Evolutionary conservation across 2,329 filamentous ascomycete genomes (phyloP).

Genomic region (Spiromastix sp.): DNA sequence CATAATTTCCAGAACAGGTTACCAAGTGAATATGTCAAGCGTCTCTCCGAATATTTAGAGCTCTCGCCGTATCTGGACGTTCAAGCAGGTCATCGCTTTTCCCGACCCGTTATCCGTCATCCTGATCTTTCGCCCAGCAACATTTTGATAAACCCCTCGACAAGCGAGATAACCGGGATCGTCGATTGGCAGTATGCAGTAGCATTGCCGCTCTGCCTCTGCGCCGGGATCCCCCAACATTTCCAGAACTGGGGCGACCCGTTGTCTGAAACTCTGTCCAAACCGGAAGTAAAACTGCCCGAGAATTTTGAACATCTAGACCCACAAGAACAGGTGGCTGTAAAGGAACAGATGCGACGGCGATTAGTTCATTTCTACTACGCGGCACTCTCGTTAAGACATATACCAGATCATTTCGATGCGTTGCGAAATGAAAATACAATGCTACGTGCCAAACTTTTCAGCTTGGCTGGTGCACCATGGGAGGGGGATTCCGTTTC

Average conservation of each 20-base stretch:
- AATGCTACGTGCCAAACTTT: slow-evolving; percentile 18
- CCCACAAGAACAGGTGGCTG: slow-evolving; percentile 13
- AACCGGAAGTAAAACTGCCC: slow-evolving; percentile 16
- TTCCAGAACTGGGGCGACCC: slow-evolving; percentile 27
- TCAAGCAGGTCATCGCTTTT: slow-evolving; percentile 8
- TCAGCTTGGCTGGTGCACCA: slow-evolving; percentile 13
- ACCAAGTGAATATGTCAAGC: slow-evolving; percentile 10
- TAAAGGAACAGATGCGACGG: slow-evolving; percentile 15
- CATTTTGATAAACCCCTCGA: slow-evolving; percentile 20
- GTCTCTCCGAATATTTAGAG: slow-evolving; percentile 17
- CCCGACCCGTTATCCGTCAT: slow-evolving; percentile 16
- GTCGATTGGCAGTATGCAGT: slow-evolving; percentile 24
- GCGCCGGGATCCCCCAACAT: slow-evolving; percentile 21
- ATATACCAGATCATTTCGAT: slow-evolving; percentile 17
- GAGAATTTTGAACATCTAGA: slow-evolving; percentile 15
- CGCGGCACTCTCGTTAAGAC: slow-evolving; percentile 16
- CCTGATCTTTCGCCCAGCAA: slow-evolving; percentile 21
- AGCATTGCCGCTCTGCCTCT: slow-evolving; percentile 20
- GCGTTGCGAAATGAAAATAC: slow-evolving; percentile 11
- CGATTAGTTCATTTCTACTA: slow-evolving; percentile 19
- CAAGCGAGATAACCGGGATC: slow-evolving; percentile 17
- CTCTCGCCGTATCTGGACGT: slow-evolving; percentile 14
- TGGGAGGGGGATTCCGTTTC: slow-evolving; percentile 21
- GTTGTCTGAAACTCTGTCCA: slow-evolving; percentile 15
- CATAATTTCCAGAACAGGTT: slow-evolving; percentile 10